phyloP scores from a whole-genome alignment of 768 basidiomycete genomes.

The Naganishia vaughanmartiniae region DNA sequence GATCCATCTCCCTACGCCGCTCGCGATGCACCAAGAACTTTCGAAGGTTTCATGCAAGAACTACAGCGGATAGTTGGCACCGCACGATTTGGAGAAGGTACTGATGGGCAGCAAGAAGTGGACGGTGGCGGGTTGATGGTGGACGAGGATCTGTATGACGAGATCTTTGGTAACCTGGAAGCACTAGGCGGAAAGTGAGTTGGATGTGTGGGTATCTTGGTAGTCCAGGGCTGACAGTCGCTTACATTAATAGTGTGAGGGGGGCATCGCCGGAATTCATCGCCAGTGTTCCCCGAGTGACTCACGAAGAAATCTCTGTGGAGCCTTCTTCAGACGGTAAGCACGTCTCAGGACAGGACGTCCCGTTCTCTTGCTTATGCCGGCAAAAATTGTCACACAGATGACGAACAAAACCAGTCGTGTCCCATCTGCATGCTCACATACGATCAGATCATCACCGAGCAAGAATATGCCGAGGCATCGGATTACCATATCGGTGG shows the following conservation, averaged over 20 bases:
- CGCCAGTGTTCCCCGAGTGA: slow-evolving; percentile 11
- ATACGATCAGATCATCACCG: slow-evolving; percentile 30
- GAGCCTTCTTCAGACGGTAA: background rate
- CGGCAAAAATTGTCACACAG: background rate
- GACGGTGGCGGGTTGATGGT: slow-evolving; percentile 20
- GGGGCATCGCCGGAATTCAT: slow-evolving; percentile 30
- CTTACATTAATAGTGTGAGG: background rate
- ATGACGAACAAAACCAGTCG: slow-evolving; percentile 22
- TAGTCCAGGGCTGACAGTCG: background rate
- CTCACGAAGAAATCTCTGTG: background rate
- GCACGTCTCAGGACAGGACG: background rate
- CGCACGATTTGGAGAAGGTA: background rate
- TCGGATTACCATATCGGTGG: slow-evolving; percentile 31
- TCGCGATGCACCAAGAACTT: slow-evolving; percentile 23
- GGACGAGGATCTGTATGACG: slow-evolving; percentile 27
- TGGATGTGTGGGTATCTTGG: background rate
- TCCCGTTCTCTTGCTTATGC: background rate
- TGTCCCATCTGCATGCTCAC: slow-evolving; percentile 31
- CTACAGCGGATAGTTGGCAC: slow-evolving; percentile 23
- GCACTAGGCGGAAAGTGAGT: slow-evolving; percentile 21
- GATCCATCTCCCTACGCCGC: slow-evolving; percentile 23
- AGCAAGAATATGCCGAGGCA: slow-evolving; percentile 30
- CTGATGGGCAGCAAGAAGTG: background rate
- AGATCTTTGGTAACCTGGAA: slow-evolving; percentile 23
- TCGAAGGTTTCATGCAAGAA: slow-evolving; percentile 26